phyloP scores from a whole-genome alignment of 805 yeast species.

The Yamadazyma sp. region DNA sequence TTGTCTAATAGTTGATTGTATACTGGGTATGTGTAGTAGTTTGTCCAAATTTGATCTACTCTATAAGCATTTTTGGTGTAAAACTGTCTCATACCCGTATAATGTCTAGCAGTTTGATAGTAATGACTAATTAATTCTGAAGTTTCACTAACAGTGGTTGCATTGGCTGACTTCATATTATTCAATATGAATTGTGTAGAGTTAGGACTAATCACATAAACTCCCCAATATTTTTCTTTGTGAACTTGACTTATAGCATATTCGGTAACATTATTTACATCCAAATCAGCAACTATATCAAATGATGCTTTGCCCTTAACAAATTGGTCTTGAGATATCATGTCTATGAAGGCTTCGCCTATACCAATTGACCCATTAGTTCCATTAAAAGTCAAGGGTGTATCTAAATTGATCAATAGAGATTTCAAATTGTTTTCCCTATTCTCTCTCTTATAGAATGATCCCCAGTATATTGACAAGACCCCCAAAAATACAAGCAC shows the following conservation, averaged over 20 bases:
- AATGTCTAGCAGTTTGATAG: constrained; percentile 30
- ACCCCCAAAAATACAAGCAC: constrained; percentile 25
- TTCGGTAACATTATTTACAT: constrained; percentile 8
- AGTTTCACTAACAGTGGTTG: constrained; percentile 11
- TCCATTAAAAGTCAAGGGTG: constrained; percentile 17
- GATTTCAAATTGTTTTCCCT: constrained; percentile 30
- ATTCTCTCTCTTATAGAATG: constrained; percentile 25
- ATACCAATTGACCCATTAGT: constrained; percentile 4
- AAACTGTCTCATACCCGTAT: constrained; percentile 29
- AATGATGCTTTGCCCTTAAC: neutral
- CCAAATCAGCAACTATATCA: neutral
- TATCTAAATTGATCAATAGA: constrained; percentile 35
- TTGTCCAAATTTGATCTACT: constrained; percentile 20
- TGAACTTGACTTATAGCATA: constrained; percentile 20
- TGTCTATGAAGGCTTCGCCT: constrained; percentile 2
- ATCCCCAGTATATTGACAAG: constrained; percentile 41
- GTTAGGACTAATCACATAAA: constrained; percentile 21
- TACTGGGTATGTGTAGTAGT: constrained; percentile 16
- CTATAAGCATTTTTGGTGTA: constrained; percentile 20
- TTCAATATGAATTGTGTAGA: constrained; percentile 24
- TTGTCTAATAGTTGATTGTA: constrained; percentile 16
- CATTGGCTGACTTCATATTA: constrained; percentile 13
- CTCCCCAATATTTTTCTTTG: constrained; percentile 30
- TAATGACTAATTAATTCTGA: constrained; percentile 16
- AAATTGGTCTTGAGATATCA: neutral